Conservation (phyloP, 2,329 filamentous ascomycete species). For the Dryadomyces quercus-mongolicae region DNA sequence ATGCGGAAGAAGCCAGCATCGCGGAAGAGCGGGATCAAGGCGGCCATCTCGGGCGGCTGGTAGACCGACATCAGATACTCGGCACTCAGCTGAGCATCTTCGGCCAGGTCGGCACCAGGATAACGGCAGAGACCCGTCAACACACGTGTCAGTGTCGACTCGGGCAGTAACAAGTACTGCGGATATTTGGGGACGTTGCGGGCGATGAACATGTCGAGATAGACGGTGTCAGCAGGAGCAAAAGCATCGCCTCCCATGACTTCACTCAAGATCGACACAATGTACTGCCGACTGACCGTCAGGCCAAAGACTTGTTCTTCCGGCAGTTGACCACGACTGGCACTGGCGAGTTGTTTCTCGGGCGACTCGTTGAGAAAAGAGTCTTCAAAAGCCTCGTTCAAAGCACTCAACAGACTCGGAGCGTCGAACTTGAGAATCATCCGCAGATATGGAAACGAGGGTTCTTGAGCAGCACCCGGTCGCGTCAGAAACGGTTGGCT, state of each 20-base stretch:
- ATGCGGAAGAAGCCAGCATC: constrained; percentile 81
- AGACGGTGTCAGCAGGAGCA: constrained; percentile 71
- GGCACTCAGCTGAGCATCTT: constrained; percentile 92
- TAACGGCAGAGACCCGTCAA: constrained; percentile 76
- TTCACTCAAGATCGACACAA: constrained; percentile 81
- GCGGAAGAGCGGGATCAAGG: constrained; percentile 65
- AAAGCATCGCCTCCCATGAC: constrained; percentile 69
- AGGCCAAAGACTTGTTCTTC: constrained; percentile 56
- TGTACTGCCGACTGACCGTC: constrained; percentile 81
- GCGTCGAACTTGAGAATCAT: constrained; percentile 81
- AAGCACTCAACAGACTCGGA: constrained; percentile 81
- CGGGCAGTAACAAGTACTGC: constrained; percentile 84
- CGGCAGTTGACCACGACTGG: constrained; percentile 33
- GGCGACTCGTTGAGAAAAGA: constrained; percentile 75
- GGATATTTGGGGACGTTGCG: constrained; percentile 93
- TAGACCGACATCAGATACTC: constrained; percentile 93
- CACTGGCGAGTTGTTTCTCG: constrained; percentile 46
- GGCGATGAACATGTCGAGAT: constrained; percentile 97
- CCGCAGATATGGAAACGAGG: constrained; percentile 74
- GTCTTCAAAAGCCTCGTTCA: constrained; percentile 97
- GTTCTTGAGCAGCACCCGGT: constrained; percentile 41
- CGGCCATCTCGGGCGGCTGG: constrained; percentile 69
- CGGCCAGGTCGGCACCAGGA: constrained; percentile 64
- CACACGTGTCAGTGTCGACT: constrained; percentile 70
- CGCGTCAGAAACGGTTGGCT: constrained; percentile 41